These are phyloP conservation scores for Neopestalotiopsis rosae DNA, from an alignment of 2,329 filamentous ascomycete species.

Conservation along the genomic window DNA sequence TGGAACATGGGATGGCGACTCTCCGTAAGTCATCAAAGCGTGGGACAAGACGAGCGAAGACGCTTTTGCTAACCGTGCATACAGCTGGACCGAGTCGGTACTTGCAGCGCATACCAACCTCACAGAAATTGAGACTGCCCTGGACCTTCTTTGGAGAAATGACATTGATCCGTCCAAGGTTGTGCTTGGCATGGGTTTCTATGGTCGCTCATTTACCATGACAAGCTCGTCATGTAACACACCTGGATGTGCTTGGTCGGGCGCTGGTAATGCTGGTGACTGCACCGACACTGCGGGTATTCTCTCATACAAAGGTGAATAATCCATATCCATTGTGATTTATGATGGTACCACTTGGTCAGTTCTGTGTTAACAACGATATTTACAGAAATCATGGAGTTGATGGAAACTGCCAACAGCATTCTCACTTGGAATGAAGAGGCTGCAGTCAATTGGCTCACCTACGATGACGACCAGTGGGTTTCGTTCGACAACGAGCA, in stretches of 20 bases:
- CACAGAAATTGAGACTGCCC: constrained; percentile 46
- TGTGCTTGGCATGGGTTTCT: constrained; percentile 48
- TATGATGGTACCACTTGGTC: background rate
- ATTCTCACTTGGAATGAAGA: constrained; percentile 24
- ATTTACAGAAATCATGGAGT: constrained; percentile 26
- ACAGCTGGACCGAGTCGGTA: constrained; percentile 35
- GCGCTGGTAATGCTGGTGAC: constrained; percentile 23
- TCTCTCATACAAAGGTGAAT: constrained; percentile 24
- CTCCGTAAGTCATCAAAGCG: background rate
- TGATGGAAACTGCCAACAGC: constrained; percentile 23
- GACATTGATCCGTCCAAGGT: constrained; percentile 45
- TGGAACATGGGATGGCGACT: constrained; percentile 42
- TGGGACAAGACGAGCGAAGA: background rate
- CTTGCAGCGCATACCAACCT: constrained; percentile 49
- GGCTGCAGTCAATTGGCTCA: constrained; percentile 34
- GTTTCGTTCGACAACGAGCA: constrained; percentile 28
- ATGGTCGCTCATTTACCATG: constrained; percentile 37
- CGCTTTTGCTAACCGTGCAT: background rate
- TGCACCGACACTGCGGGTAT: constrained; percentile 30
- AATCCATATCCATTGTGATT: background rate
- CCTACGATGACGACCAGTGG: constrained; percentile 37
- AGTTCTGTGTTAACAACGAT: too few species aligned
- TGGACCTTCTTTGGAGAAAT: constrained; percentile 52
- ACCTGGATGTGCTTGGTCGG: constrained; percentile 31
- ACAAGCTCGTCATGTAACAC: constrained; percentile 22